Evolutionary conservation across 768 basidiomycete genomes (phyloP), one percentile per base, ranked within the genome.

Genomic region (Hirschioporus abietinus): DNA sequence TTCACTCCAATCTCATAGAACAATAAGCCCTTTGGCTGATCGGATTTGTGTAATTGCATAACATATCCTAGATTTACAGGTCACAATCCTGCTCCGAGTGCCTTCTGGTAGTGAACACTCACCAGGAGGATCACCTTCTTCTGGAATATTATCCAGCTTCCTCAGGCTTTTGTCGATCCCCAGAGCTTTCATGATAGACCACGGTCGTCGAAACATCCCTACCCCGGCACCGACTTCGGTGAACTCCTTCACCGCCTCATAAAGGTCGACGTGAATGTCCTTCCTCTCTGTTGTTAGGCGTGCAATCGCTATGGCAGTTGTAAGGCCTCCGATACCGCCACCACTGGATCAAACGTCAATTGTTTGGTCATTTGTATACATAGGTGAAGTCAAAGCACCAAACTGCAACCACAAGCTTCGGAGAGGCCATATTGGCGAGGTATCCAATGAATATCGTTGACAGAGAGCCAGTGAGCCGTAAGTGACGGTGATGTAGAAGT

Each of bases 201-300:
- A 77, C 1, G 76, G 71, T 61, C 75, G 63, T 24, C 68, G 65
- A 72, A 74, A 76, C 15, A 78, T 70, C 67, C 74, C 75, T 7
- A 78, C 72, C 0, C 78, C 79, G 3, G 84, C 84, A 6, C 83
- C 83, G 34, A 84, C 82, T 68, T 85, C 83, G 63, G 75, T 80
- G 73, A 84, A 83, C 24, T 76, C 76, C 5, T 72, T 77, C 0
- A 83, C 78, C 0, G 76, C 73, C 65, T 78, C 77, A 60, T 77
- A 78, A 6, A 78, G 68, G 30, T 72, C 68, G n/a, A 77, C 68
- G 15, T 71, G 64, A 62, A 77, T 72, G 63, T 76, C 69, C 0
- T 69, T 63, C 42, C 70, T 72, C 8, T 30, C 30, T 30, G 30
- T 30, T 8, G 30, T 8, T 8, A 30, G 30, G 25, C 65, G 66